Base-by-base conservation (phyloP, 2,329 filamentous ascomycete species). In the Neurospora crassa region DNA sequence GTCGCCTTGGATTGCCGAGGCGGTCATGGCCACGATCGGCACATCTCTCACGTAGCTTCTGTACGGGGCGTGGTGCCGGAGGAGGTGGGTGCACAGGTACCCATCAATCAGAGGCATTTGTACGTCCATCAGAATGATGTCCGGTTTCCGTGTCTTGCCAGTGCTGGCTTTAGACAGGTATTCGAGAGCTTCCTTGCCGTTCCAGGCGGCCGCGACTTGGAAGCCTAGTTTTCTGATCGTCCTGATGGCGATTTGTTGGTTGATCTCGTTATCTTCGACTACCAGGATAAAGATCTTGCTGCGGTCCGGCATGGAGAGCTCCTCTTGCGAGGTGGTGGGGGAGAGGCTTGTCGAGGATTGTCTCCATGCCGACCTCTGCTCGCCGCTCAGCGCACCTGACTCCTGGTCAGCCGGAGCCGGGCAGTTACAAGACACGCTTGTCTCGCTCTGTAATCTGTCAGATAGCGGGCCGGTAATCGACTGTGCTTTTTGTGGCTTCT, bases 121-220 rank as follows among this genome's bases (percentile, higher is more conserved):
- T 0, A 92, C 89, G 77, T 93, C 91, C 91, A 93, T 92, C 47
- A 94, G 82, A 70, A 95, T 93, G 8, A 95, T 88, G 74, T 93
- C 88, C 0, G 92, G 92, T 69, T 88, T 88, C 12, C 82, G 80
- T 67, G 86, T 83, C 40, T 83, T 81, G 37, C 83, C 85, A 8
- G 80, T 76, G 29, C 85, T 83, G 1, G 88, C 86, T 2, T 84
- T 84, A 67, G 86, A 78, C 18, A 95, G 82, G 78, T 94, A 94
- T 24, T 94, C 90, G 18, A 95, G 83, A 1, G 91, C 92, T 77
- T 95, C 92, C 78, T 91, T 88, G 34, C 92, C 92, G 75, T 94
- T 93, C 90, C 90, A 93, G 0, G 90, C 89, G 1, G 91, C 91
- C 7, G 84, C 86, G 4, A 91, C 91, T 5, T 86, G 86, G 76